A percentile compares a stretch with the other conserved stretches of the same genome.
Evolutionary conservation across 2,329 filamentous ascomycete genomes (phyloP).

Genomic region (Scorias spongiosa): DNA sequence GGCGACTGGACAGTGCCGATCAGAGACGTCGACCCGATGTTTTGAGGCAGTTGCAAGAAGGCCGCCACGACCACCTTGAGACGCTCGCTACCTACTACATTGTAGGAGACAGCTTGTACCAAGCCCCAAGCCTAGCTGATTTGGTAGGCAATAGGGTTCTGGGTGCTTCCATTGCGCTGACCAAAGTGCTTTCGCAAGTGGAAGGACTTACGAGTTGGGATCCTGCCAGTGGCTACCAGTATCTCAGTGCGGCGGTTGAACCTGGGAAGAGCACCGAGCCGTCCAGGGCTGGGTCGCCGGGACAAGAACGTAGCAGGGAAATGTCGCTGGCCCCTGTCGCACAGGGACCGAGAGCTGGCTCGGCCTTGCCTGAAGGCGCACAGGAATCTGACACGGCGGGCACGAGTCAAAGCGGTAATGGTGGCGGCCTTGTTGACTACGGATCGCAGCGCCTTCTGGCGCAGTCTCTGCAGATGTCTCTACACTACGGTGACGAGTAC

Average conservation of each 20-base stretch:
- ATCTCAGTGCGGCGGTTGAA: slow-evolving; percentile 27
- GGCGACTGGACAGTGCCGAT: background rate
- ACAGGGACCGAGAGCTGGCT: slow-evolving; percentile 14
- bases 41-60: slow-evolving; percentile 28
- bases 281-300: slow-evolving; percentile 22
- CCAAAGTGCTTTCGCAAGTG: slow-evolving; percentile 39
- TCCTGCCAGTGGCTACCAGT: slow-evolving; percentile 44
- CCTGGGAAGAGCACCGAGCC: slow-evolving; percentile 22
- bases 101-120: slow-evolving; percentile 44
- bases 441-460: slow-evolving; percentile 24
- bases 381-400: background rate
- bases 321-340: slow-evolving; percentile 23
- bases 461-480: slow-evolving; percentile 15
- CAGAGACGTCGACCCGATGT: slow-evolving; percentile 22
- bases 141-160: slow-evolving; percentile 39
- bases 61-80: slow-evolving; percentile 23
- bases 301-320: slow-evolving; percentile 24
- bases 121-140: slow-evolving; percentile 45
- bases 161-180: slow-evolving; percentile 39
- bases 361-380: slow-evolving; percentile 6
- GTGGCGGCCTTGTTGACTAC: slow-evolving; percentile 6
- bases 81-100: slow-evolving; percentile 45
- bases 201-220: slow-evolving; percentile 41
- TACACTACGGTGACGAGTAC: slow-evolving; percentile 43
- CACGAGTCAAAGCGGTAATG: slow-evolving; percentile 8